Base-by-base conservation (phyloP, 306 rosid genomes). In the Fragaria nilgerrensis region DNA sequence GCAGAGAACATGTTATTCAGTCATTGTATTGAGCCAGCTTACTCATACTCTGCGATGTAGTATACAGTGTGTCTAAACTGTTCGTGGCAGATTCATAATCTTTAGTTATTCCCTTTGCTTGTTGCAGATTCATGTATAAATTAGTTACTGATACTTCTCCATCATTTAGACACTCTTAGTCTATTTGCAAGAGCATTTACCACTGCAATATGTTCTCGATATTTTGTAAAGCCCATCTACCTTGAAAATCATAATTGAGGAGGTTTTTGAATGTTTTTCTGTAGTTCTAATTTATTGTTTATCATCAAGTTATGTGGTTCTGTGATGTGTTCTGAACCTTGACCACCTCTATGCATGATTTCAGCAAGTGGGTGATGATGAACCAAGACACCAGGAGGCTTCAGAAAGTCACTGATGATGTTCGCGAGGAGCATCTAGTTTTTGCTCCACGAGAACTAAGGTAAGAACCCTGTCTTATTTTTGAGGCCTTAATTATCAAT, bases 301-400 rank as follows among this genome's bases (percentile, higher is more conserved):
- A 36, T 29, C 25, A 19, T 63, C 25, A 37, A 52, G 19, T 2
- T 59, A 22, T 87, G 80, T 65, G 59, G 58, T 22, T 72, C 36
- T 77, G 77, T 76, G 75, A 68, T 62, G 22, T 48, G 36, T 71
- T 67, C 74, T 70, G 59, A 48, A 59, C 74, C 68, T 50, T 89
- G 75, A 78, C 79, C 55, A 58, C 77, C 43, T 72, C 41, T 43
- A 56, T 75, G 56, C 72, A 72, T 82, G 82, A 74, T 88, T 89
- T 81, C 84, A 95, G 99, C 84, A 95, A 95, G 86, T 95, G 99
- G 99, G 81, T 92, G 82, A 92, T 92, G 99, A 92, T 92, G 99
- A 95, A 91, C 75, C 81, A 89, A 81, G 92, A 95, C 83, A 92
- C 97, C 15, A 85, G 99, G 84, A 84, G 97, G 66, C 91, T 92